Percentiles rank a stretch among this genome's conserved stretches.
These are phyloP conservation scores for Cinnamomum micranthum DNA, from an alignment of 164 flowering plant genomes.

Conservation along the genomic window DNA sequence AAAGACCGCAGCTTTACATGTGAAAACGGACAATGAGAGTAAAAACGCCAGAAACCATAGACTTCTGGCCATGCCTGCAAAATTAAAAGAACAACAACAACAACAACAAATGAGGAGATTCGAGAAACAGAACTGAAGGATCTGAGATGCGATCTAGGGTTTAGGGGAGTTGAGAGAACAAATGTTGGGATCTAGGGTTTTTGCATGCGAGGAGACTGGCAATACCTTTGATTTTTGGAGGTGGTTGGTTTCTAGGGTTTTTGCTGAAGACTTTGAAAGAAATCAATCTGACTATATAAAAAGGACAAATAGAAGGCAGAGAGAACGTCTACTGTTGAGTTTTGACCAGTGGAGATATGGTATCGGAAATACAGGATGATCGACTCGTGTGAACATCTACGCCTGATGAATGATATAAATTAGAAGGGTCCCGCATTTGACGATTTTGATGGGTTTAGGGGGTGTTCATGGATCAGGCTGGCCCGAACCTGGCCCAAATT, in stretches of 20 bases:
- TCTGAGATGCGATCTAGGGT: not conserved
- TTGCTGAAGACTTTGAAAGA: not conserved
- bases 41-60: constrained; percentile 46
- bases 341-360: too few relatives aligned
- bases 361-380: too few relatives aligned
- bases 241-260: not conserved
- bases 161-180: not conserved
- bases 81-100: not conserved
- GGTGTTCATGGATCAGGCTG: too few relatives aligned
- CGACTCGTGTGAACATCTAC: too few relatives aligned
- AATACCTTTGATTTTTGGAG: not conserved
- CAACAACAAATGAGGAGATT: not conserved
- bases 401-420: too few relatives aligned
- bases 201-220: not conserved
- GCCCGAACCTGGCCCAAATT: too few relatives aligned
- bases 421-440: too few relatives aligned
- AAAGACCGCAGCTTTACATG: constrained; percentile 46
- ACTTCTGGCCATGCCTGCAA: constrained; percentile 57
- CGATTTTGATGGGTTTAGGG: too few relatives aligned
- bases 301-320: too few relatives aligned
- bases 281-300: not conserved
- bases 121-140: not conserved
- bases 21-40: constrained; percentile 26
- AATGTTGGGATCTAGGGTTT: not conserved
- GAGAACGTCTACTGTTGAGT: too few relatives aligned